Conservation (phyloP, 345 rosid genomes). For the Eucalyptus tenuipes region DNA sequence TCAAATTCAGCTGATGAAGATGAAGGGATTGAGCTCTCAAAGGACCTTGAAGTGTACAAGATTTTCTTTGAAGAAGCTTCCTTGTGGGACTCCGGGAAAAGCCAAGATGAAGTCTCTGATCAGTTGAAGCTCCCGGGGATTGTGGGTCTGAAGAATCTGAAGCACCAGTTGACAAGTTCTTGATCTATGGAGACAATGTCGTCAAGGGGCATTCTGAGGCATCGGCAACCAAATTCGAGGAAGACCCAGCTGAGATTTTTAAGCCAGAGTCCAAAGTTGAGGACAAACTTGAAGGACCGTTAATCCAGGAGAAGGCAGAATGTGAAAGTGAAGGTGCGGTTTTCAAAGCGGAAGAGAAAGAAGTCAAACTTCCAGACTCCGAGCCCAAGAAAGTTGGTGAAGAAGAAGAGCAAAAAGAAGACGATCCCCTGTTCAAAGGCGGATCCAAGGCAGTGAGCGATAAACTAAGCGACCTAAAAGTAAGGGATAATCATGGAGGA, state of each 20-base stretch:
- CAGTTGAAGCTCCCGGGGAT: not conserved
- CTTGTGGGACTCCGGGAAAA: not conserved
- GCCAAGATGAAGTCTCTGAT: not conserved
- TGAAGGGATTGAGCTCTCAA: conserved; percentile 12
- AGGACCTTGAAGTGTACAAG: conserved; percentile 52
- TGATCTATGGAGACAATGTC: not conserved
- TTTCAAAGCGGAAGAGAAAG: not conserved
- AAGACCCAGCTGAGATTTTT: not conserved
- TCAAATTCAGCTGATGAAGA: conserved; percentile 17
- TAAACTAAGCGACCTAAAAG: conserved; percentile 1
- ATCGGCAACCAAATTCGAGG: conserved; percentile 11
- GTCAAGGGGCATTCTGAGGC: not conserved
- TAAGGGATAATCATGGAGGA: not conserved
- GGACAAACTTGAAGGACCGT: not conserved
- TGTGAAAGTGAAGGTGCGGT: not conserved
- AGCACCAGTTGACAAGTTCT: conserved; percentile 4
- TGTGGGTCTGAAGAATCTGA: conserved; percentile 6
- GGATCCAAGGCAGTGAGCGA: conserved; percentile 40
- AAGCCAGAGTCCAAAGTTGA: not conserved
- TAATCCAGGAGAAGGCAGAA: not conserved
- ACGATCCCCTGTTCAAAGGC: conserved; percentile 1
- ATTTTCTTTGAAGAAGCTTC: conserved; percentile 25
- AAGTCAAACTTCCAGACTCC: conserved; percentile 30
- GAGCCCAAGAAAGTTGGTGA: conserved; percentile 33
- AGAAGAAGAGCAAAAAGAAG: not conserved